Evolutionary conservation across 2,329 filamentous ascomycete species (phyloP), one percentile per base, ranked within the genome.

Genomic region (Cylindrodendrum hubeiense): DNA sequence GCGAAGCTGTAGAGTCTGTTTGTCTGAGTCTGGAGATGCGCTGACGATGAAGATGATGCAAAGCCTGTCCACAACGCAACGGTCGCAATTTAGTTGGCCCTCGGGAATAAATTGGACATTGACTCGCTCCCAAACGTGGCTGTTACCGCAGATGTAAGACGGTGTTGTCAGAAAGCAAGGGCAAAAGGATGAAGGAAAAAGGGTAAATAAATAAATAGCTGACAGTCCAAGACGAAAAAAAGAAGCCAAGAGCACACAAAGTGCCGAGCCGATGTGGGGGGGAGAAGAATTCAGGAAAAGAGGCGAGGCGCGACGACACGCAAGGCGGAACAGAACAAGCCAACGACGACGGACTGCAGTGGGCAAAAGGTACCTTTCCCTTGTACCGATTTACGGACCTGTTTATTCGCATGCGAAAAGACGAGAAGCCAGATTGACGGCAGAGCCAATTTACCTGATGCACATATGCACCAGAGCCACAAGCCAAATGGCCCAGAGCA

Each of bases 181-280:
- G 13, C 13, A 8, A 13, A 21, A 33, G 47, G 26, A 50, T 39
- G 37, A 39, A 39, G 37, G 37, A n/a, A 39, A 39, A 8, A 39
- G 37, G 37, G 37, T n/a, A 39, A 57, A 67, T 60, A 61, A 34
- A 64, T 67, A 60, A 65, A 71, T 62, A 54, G 68, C 61, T 8
- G 30, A 39, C 13, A 37, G 61, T 53, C 49, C 66, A 41, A 49
- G 46, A 30, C 54, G 24, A 49, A 58, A 65, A 28, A 47, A 37
- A 39, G 15, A 39, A 39, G 34, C 17, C n/a, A 17, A 39, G 37
- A 39, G 37, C 6, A 17, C n/a, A 67, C 57, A 66, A 63, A 71
- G 68, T 71, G 60, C 68, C 63, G 66, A 59, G 60, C 58, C 60
- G 55, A 66, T 66, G 69, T 71, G 69, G 66, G 67, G 68, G 63